Evolutionary conservation across 495 filamentous ascomycete species (phyloP), one percentile per base, ranked within the genome.

Genomic region (Aspergillus baeticus): DNA sequence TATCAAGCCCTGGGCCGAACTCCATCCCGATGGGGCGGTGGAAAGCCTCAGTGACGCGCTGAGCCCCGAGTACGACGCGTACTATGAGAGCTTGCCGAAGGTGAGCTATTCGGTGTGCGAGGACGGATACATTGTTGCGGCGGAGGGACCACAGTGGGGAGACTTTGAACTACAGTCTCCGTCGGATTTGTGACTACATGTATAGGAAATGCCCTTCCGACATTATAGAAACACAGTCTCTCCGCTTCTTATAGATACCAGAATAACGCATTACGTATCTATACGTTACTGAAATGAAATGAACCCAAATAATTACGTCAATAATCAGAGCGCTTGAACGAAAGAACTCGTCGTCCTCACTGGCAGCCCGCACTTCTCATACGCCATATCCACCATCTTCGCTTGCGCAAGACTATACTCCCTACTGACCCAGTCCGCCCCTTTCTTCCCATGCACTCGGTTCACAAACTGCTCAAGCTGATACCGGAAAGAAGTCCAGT

Each of bases 401-500:
- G 78, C 77, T 60, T 81, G 77, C 18, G 60, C 61, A 36, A 85
- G 76, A 18, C 75, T 81, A 39, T 84, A 80, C 51, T 72, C 69
- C 1, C 63, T 67, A 57, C 71, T 66, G 8, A 85, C 63, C 83
- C 84, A 85, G 7, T 68, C 69, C 5, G 65, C 70, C 0, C 61
- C 65, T 37, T 70, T 55, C 5, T 76, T 63, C 0, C 77, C 76
- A 23, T 74, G 76, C 4, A 85, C 58, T 20, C 60, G 66, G 59
- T 84, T 79, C 14, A 85, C 78, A 59, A 87, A 87, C 52, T 79
- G 69, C 55, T 85, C 76, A 6, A 87, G 66, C 65, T 81, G 75
- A 55, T 79, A 69, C 10, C 75, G 70, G 58, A 83, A 84, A 2
- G 75, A 75, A 1, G 69, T 59, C 83, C 82, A 85, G 57, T 70